Base-by-base conservation (phyloP, 2,329 filamentous ascomycete genomes). In the Cercospora berteroae region DNA sequence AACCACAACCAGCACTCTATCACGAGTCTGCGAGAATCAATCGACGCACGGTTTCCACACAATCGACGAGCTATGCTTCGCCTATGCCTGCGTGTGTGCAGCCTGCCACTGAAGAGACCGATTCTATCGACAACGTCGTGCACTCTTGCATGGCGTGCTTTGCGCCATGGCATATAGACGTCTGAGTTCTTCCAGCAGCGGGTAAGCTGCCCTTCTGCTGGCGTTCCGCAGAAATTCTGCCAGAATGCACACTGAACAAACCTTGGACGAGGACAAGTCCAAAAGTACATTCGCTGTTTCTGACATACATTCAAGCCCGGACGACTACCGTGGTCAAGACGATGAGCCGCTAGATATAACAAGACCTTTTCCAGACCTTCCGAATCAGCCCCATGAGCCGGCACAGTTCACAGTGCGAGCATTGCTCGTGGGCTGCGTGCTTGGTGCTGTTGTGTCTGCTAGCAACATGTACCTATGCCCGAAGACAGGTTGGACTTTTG, bases 381-480 rank as follows among this genome's bases (percentile, higher is more conserved):
- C 62, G 16, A 62, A 57, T 20, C 66, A 67, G 25, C 66, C 61
- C 50, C 20, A 66, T 42, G 63, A 68, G 42, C 59, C 59, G 18
- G 52, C 27, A 42, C 70, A 70, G 31, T 64, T 88, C 59, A 88
- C 86, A 5, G 71, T 85, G 42, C 82, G 86, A 57, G 85, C 86
- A 27, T 77, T 88, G 27, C 68, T 87, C 50, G 79, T 86, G 44
- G 87, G 87, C 42, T 81, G 84, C 65, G 73, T 84, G 59, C 81
- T 87, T 18, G 87, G 86, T 33, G 85, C 83, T 12, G 80, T 88
- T 10, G 85, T 88, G 69, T 87, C 87, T 72, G 85, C 85, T 9
- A 86, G 84, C 69, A 88, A 88, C 73, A 81, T 88, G 42, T 88
- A 88, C 70, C 81, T 88, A 23, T 86, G 86, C 80, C 76, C 79